Base-by-base conservation (phyloP, 257 asterid species). In the Solanum chaucha region DNA sequence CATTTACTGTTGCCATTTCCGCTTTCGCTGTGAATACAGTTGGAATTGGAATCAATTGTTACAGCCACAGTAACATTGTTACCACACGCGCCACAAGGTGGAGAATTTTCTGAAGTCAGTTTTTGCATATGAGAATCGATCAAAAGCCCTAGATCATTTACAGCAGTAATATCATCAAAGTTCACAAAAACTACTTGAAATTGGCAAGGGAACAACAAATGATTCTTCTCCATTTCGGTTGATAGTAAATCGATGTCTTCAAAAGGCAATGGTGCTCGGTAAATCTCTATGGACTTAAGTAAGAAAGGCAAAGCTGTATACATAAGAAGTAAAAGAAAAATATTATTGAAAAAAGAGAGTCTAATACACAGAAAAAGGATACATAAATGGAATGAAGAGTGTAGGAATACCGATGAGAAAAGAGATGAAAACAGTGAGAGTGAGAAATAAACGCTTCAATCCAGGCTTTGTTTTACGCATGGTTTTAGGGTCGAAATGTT, bases 201-300 rank as follows among this genome's bases (percentile, higher is more conserved):
- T 81, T 87, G 93, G 88, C 98, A 97, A 34, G 99, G 99, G 44
- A 93, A 97, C 1, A 77, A 85, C 84, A 95, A 48, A 5, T 91
- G 92, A 85, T 83, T 93, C 87, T 94, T 91, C 89, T 93, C 95
- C 34, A 95, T 92, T n/a, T 95, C 89, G 14, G 93, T 86, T 32
- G 96, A 91, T 38, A 97, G 92, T 28, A 89, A 89, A 80, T 92
- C 95, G n/a, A 97, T 97, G 86, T 97, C 98, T n/a, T 88, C 88
- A 88, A 97, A 97, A 19, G 99, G 99, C 86, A 97, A 92, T 34
- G 95, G 95, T 19, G 99, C 95, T 89, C 99, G 90, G 94, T 96
- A 95, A 78, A 97, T 97, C 90, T 95, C 98, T 10, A 96, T 93
- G 6, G 99, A 92, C 88, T 93, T 96, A 15, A 94, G 89, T 85